phyloP scores from a whole-genome alignment of 805 yeast genomes.

The Kodamaea fukazawae region DNA sequence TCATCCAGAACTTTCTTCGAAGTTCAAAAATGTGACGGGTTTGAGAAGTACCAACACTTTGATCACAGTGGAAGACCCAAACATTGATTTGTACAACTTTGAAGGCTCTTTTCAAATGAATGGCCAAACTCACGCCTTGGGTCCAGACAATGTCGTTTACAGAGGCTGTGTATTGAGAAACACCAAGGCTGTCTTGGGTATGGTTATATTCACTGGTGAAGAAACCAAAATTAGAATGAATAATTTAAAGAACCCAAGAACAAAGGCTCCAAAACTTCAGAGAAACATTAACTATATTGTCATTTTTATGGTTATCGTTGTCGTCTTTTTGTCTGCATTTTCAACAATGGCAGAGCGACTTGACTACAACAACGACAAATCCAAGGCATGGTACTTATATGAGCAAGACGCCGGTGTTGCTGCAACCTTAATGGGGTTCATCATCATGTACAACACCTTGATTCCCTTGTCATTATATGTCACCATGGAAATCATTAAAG shows the following conservation, averaged over 20 bases:
- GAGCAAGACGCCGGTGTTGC: slow-evolving; percentile 79
- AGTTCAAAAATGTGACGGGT: slow-evolving; percentile 48
- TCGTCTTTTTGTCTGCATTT: slow-evolving; percentile 68
- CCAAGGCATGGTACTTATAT: slow-evolving; percentile 66
- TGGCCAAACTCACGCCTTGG: slow-evolving; percentile 51
- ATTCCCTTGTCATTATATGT: slow-evolving; percentile 94
- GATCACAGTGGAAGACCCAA: slow-evolving; percentile 84
- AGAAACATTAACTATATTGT: slow-evolving; percentile 79
- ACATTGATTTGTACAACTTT: slow-evolving; percentile 83
- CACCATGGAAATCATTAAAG: slow-evolving; percentile 93
- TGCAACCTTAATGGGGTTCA: slow-evolving; percentile 90
- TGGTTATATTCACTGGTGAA: slow-evolving; percentile 91
- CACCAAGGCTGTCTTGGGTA: slow-evolving; percentile 69
- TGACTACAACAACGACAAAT: slow-evolving; percentile 38
- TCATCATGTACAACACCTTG: slow-evolving; percentile 95
- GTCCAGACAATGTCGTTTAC: slow-evolving; percentile 79
- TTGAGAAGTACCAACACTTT: slow-evolving; percentile 50
- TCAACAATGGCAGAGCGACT: slow-evolving; percentile 78
- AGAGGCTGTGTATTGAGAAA: slow-evolving; percentile 90
- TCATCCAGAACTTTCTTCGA: slow-evolving; percentile 56
- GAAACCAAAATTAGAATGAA: slow-evolving; percentile 96
- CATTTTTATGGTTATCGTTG: slow-evolving; percentile 82
- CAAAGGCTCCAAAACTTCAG: slow-evolving; percentile 92
- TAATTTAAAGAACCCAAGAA: slow-evolving; percentile 83
- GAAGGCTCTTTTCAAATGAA: slow-evolving; percentile 66